Evolutionary conservation across 2,329 filamentous ascomycete genomes (phyloP).

Genomic region (Aspergillus fumigatus): DNA sequence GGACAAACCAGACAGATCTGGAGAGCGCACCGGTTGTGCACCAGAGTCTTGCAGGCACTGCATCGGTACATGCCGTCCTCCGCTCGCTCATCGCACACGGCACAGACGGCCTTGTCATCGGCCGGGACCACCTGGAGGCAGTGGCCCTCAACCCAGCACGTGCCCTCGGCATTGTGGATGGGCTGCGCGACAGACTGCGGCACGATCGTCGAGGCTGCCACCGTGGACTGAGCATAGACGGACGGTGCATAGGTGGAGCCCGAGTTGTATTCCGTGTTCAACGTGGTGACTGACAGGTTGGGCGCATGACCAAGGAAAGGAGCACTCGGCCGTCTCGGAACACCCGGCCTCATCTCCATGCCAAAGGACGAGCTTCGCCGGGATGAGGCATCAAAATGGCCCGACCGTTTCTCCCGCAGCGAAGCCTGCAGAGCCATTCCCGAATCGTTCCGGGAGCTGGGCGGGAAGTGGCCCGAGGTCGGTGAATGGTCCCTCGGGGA

Average conservation of each 20-base stretch:
- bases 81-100: conserved; percentile 52
- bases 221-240: conserved; percentile 47
- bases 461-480: conserved; percentile 71
- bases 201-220: conserved; percentile 49
- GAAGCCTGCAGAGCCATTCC: conserved; percentile 82
- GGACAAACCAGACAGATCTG: conserved; percentile 62
- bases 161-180: conserved; percentile 39
- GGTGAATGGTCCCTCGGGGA: conserved; percentile 64
- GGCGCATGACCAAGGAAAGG: conserved; percentile 65
- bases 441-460: conserved; percentile 85
- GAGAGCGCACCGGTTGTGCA: conserved; percentile 57
- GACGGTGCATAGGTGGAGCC: conserved; percentile 46
- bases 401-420: conserved; percentile 88
- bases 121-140: conserved; percentile 42
- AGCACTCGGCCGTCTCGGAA: conserved; percentile 58
- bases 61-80: conserved; percentile 54
- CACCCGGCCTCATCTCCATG: conserved; percentile 60
- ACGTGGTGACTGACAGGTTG: conserved; percentile 41
- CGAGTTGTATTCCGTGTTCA: conserved; percentile 37
- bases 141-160: conserved; percentile 46
- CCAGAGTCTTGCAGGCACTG: conserved; percentile 44
- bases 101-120: conserved; percentile 43
- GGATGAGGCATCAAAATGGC: conserved; percentile 78
- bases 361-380: conserved; percentile 91
- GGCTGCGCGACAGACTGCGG: conserved; percentile 39